phyloP scores from a whole-genome alignment of 2,329 filamentous ascomycete species.

The Arachnomyces sp. region DNA sequence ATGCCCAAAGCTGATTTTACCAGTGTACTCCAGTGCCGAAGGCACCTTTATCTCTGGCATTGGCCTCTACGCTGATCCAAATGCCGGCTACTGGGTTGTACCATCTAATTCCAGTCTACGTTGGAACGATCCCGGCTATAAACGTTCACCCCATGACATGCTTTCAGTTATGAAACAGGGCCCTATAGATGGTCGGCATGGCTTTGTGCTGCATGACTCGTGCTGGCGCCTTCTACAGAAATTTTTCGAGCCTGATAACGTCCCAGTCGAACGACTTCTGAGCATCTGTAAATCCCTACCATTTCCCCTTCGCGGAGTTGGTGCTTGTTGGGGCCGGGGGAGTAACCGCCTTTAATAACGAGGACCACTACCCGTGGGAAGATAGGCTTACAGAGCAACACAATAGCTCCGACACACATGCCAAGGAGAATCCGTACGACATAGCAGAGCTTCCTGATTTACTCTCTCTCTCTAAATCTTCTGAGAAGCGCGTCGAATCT shows the following conservation, averaged over 20 bases:
- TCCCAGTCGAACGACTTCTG: neutral
- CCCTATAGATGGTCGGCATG: neutral
- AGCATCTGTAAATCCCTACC: neutral
- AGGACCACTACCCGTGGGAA: neutral
- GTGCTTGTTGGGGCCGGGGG: slow-evolving; percentile 1
- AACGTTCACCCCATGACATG: neutral
- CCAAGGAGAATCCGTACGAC: neutral
- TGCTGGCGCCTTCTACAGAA: neutral
- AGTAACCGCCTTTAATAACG: neutral
- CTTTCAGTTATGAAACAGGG: slow-evolving; percentile 7
- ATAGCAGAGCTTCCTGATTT: neutral
- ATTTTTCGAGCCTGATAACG: neutral
- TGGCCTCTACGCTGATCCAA: slow-evolving; percentile 5
- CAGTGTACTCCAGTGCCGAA: slow-evolving; percentile 7
- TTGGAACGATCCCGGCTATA: slow-evolving; percentile 4
- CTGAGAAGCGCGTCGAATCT: neutral
- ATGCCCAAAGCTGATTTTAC: slow-evolving; percentile 1
- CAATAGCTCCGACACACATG: too few relatives aligned
- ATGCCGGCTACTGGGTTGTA: slow-evolving; percentile 1
- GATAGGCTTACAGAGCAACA: neutral
- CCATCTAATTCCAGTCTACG: slow-evolving; percentile 3
- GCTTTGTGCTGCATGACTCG: neutral
- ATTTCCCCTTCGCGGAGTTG: neutral
- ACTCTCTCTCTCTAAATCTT: neutral
- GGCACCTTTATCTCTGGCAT: slow-evolving; percentile 5